Evolutionary conservation across 345 rosid genomes (phyloP), one percentile per base, ranked within the genome.

Genomic region (Linum usitatissimum): DNA sequence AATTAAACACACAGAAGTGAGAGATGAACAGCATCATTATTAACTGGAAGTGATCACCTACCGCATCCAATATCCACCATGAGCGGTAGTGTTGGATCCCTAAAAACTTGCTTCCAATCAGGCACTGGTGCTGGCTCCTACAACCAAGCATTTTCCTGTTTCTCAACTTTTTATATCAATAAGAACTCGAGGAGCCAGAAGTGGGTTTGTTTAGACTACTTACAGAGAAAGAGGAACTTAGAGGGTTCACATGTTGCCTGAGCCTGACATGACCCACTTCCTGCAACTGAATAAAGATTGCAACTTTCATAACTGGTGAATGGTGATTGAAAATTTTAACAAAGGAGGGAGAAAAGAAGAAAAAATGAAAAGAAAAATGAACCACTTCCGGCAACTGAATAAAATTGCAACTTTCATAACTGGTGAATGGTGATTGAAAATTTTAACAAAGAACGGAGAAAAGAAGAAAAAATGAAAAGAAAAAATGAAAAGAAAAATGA

Each of bases 21-120:
- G n/a, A n/a, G n/a, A n/a, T n/a, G n/a, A n/a, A n/a, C n/a, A n/a
- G n/a, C n/a, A n/a, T n/a, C n/a, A n/a, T n/a, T n/a, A n/a, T n/a
- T n/a, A n/a, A n/a, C n/a, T n/a, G n/a, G 34, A 7, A 38, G 61
- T 40, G 51, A 42, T 73, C n/a, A n/a, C n/a, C n/a, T 83, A 88
- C 96, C 96, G 66, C 98, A 71, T 70, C 98, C 98, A 78, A 92
- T 85, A 81, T 92, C 98, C 77, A 92, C 86, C 95, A 87, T 89
- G 31, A 92, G 80, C 10, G 95, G 98, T 65, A 85, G 67, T 17
- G 85, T 79, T 31, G 96, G 88, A 70, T 88, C 93, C 80, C 76
- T 80, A 71, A 74, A 89, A 5, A 85, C 91, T 69, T 76, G 71
- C 54, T 65, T 78, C 98, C 96, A 92, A 64, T 83, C 79, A 40